Percentiles rank a stretch among this genome's conserved stretches.
phyloP scores from a whole-genome alignment of 140 eudicot genomes.

The Anethum foeniculum region DNA sequence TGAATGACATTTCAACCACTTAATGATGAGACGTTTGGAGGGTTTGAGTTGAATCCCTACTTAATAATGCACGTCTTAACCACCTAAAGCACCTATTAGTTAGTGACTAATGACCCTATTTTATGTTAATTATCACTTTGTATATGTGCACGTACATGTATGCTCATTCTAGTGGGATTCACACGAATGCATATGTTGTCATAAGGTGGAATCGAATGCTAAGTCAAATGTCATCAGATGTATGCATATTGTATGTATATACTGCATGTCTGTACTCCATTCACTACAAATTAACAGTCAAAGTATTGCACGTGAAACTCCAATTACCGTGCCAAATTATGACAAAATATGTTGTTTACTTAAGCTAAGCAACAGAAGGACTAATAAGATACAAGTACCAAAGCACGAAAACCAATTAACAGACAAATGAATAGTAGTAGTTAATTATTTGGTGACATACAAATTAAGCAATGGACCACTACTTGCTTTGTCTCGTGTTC shows the following conservation, averaged over 20 bases:
- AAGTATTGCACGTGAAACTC: conserved; percentile 3
- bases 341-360: not conserved
- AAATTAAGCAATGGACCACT: not conserved
- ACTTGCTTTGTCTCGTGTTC: conserved; percentile 1
- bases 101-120: conserved; percentile 1
- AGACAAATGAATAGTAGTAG: not conserved
- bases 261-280: not conserved
- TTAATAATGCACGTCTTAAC: conserved; percentile 12
- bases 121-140: not conserved
- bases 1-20: not conserved
- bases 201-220: not conserved
- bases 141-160: not conserved
- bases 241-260: not conserved
- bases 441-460: not conserved
- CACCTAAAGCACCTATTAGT: not conserved
- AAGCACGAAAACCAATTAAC: not conserved
- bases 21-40: not conserved
- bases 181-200: conserved; percentile 1
- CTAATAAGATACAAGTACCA: not conserved
- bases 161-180: not conserved
- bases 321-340: not conserved
- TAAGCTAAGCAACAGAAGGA: conserved; percentile 2
- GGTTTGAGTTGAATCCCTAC: conserved; percentile 20
- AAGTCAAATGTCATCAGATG: not conserved
- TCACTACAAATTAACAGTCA: not conserved